Evolutionary conservation across 257 asterid species (phyloP).

Genomic region (Rubia yunnanensis): DNA sequence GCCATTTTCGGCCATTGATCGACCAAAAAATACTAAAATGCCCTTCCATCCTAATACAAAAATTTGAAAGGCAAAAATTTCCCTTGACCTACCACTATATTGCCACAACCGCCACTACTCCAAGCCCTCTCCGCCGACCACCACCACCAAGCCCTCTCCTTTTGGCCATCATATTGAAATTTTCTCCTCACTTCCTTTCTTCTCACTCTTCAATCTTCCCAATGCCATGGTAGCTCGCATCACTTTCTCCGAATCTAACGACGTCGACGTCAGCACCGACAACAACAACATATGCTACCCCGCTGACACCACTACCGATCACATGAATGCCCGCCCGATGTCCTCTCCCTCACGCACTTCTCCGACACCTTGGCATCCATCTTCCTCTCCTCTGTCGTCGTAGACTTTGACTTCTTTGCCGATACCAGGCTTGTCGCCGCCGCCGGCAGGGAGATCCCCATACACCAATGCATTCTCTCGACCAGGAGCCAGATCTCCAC

Average conservation of each 20-base stretch:
- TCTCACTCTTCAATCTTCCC: slow-evolving; percentile 4
- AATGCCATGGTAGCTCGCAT: slow-evolving; percentile 31
- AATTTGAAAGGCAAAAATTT: too few relatives aligned
- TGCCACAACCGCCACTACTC: too few relatives aligned
- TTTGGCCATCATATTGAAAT: too few relatives aligned
- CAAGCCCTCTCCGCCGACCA: too few relatives aligned
- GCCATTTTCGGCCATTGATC: too few relatives aligned
- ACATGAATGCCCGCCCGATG: slow-evolving; percentile 27
- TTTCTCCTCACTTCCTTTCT: neutral
- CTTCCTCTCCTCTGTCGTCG: slow-evolving; percentile 34
- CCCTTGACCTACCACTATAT: too few relatives aligned
- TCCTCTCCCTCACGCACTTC: slow-evolving; percentile 44
- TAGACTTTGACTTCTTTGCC: slow-evolving; percentile 67
- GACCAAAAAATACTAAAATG: too few relatives aligned
- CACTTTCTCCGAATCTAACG: slow-evolving; percentile 62
- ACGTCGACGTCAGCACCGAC: slow-evolving; percentile 37
- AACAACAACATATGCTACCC: slow-evolving; percentile 63
- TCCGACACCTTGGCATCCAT: slow-evolving; percentile 64
- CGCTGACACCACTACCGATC: slow-evolving; percentile 25
- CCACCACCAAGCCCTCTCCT: too few relatives aligned
- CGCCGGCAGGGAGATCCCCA: slow-evolving; percentile 62
- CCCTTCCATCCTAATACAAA: too few relatives aligned
- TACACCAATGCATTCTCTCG: slow-evolving; percentile 75
- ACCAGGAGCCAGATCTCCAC: slow-evolving; percentile 56
- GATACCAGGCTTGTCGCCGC: slow-evolving; percentile 55